Conservation (phyloP, 306 rosid genomes). For the Myrica gale region DNA sequence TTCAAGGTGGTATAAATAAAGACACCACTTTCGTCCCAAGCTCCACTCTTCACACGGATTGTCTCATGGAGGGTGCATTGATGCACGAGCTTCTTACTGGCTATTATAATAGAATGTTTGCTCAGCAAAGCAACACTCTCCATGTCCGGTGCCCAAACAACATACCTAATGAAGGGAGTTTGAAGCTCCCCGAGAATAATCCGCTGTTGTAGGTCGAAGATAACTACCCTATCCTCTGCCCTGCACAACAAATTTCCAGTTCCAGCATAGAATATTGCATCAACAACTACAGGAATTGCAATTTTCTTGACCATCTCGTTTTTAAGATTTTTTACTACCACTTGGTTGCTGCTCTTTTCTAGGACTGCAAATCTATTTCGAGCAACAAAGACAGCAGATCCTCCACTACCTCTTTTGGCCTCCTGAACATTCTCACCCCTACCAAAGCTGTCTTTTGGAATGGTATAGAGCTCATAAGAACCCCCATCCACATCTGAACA, state of each 20-base stretch:
- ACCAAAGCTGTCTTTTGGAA: constrained; percentile 67
- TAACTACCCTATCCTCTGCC: constrained; percentile 78
- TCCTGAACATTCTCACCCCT: constrained; percentile 77
- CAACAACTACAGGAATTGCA: constrained; percentile 58
- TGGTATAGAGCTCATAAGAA: constrained; percentile 75
- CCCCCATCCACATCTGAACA: constrained; percentile 93
- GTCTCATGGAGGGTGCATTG: constrained; percentile 96
- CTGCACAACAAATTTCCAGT: constrained; percentile 80
- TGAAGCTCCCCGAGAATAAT: constrained; percentile 73
- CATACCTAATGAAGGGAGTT: constrained; percentile 80
- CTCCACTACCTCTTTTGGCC: constrained; percentile 87
- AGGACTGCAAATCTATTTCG: constrained; percentile 92
- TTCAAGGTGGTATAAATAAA: constrained; percentile 86
- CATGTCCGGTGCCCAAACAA: constrained; percentile 83
- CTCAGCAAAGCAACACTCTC: constrained; percentile 88
- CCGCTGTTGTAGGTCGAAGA: constrained; percentile 85
- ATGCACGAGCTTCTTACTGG: constrained; percentile 82
- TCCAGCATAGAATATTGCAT: constrained; percentile 92
- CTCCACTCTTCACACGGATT: constrained; percentile 93
- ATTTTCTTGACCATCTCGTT: constrained; percentile 74
- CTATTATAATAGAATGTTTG: constrained; percentile 85
- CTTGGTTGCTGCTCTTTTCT: constrained; percentile 75
- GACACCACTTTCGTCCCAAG: constrained; percentile 93
- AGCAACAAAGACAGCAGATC: constrained; percentile 88
- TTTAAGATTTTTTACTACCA: constrained; percentile 60